phyloP scores from a whole-genome alignment of 2,329 filamentous ascomycete species.

The Aspergillus caelatus region DNA sequence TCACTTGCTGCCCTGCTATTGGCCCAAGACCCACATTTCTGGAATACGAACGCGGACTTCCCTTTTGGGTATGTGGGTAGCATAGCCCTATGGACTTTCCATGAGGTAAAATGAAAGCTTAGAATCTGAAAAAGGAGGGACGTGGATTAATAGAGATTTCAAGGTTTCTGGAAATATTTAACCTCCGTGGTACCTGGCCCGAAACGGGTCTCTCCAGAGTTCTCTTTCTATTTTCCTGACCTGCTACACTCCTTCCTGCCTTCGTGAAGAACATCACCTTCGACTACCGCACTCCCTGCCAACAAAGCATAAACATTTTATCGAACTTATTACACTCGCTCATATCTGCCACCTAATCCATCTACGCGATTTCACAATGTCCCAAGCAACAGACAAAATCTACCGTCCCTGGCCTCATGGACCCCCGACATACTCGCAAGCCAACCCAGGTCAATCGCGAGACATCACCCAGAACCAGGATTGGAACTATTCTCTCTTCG shows the following conservation, averaged over 20 bases:
- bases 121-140: not conserved
- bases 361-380: not conserved
- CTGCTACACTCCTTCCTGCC: not conserved
- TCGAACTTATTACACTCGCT: not conserved
- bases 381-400: conserved; percentile 9
- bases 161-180: not conserved
- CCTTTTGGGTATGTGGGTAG: not conserved
- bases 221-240: not conserved
- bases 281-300: not conserved
- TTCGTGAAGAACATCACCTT: not conserved
- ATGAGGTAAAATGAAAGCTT: not conserved
- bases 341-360: not conserved
- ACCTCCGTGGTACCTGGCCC: not conserved
- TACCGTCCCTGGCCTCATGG: conserved; percentile 13
- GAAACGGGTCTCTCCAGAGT: fast-evolving
- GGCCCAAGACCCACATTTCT: not conserved
- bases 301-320: not conserved
- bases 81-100: not conserved
- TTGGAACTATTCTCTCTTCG: conserved; percentile 23
- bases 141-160: not conserved
- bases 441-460: not conserved
- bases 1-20: not conserved
- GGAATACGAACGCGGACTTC: not conserved
- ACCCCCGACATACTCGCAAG: conserved; percentile 11
- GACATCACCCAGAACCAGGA: conserved; percentile 11